Base-by-base conservation (phyloP, 495 filamentous ascomycete genomes). In the Massariosphaeria phaeospora region DNA sequence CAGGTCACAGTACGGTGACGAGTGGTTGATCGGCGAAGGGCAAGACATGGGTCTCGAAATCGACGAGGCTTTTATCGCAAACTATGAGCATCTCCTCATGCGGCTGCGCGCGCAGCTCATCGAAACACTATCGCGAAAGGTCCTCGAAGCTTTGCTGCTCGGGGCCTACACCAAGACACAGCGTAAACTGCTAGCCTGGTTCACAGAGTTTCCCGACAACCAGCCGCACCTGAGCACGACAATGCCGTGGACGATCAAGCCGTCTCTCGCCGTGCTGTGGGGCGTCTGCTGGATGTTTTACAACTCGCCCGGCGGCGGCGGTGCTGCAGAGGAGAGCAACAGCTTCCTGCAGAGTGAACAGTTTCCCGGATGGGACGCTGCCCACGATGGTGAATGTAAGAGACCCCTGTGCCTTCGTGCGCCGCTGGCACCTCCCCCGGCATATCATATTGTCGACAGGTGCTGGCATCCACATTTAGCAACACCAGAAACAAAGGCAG, bases 201-300 rank as follows among this genome's bases (percentile, higher is more conserved):
- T 67, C 61, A 59, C 57, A 20, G 69, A 71, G 49, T 71, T 59
- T 33, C 68, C 71, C 1, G 66, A 72, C 63, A 61, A 65, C 17
- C 63, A 61, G 23, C 69, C 67, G 21, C 74, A 75, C 8, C 55
- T 72, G n/a, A 76, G 69, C 59, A 76, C 76, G 2, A 79, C 75
- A 39, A 75, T 73, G 75, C 75, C 76, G 17, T 79, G 76, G 76
- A 73, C 66, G 25, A 71, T 79, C 57, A 67, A 68, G 55, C 75
- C 76, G 1, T 68, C 73, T 21, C 65, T 79, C 21, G 68, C 76
- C 31, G 74, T 79, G 21, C 60, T 79, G 46, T 79, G 76, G 76
- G 76, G 76, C 8, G 75, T 79, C 5, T 79, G 76, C 54, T 79
- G 76, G 76, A 78, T 76, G 75, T 77, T 77, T 62, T 73, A 72